phyloP scores from a whole-genome alignment of 768 basidiomycete species.

The Rhizopogon sp. region DNA sequence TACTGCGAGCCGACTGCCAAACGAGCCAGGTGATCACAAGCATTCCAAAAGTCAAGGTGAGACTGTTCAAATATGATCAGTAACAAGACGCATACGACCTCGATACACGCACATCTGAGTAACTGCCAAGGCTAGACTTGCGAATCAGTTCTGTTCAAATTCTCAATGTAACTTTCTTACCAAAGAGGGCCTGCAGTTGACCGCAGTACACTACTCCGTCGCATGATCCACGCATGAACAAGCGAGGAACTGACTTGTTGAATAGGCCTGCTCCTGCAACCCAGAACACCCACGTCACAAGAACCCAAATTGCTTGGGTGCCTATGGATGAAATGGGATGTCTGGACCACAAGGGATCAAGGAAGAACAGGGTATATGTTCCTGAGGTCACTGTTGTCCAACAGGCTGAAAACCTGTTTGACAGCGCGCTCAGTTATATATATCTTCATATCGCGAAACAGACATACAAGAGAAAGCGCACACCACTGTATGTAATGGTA shows the following conservation, averaged over 20 bases:
- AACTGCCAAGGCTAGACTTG: conserved; percentile 39
- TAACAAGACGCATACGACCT: conserved; percentile 1
- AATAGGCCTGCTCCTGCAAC: conserved; percentile 49
- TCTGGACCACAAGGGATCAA: conserved; percentile 54
- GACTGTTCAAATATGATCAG: conserved; percentile 24
- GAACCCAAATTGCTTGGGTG: conserved; percentile 54
- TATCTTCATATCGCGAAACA: background rate
- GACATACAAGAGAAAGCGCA: conserved; percentile 46
- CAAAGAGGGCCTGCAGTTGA: conserved; percentile 52
- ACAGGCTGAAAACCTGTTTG: conserved; percentile 47
- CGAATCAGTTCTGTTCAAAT: conserved; percentile 4
- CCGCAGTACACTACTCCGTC: conserved; percentile 43
- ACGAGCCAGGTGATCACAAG: conserved; percentile 44
- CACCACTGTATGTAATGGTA: conserved; percentile 35
- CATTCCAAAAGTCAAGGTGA: conserved; percentile 45
- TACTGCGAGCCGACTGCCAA: conserved; percentile 44
- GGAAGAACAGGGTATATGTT: conserved; percentile 49
- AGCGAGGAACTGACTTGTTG: conserved; percentile 41
- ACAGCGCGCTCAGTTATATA: conserved; percentile 3
- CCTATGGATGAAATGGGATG: conserved; percentile 52
- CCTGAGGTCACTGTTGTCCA: conserved; percentile 57
- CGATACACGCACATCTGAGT: conserved; percentile 42
- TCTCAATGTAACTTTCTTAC: conserved; percentile 25
- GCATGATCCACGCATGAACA: conserved; percentile 40
- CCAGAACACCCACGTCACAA: conserved; percentile 59